phyloP scores from a whole-genome alignment of 2,329 filamentous ascomycete genomes.

The Paracoccidioides brasiliensis region DNA sequence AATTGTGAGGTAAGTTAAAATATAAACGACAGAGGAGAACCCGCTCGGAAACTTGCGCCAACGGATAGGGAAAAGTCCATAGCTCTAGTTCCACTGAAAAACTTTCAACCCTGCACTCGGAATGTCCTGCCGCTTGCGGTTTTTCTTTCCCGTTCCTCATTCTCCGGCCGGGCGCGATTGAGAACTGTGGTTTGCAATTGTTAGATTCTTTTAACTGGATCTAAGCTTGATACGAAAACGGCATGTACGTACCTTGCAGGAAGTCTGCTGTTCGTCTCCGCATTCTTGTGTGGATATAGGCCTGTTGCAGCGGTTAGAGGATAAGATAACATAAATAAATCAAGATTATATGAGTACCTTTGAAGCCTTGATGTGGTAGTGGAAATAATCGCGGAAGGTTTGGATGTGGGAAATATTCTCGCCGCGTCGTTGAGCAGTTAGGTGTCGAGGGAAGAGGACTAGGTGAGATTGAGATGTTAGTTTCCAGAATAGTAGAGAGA shows the following conservation, averaged over 20 bases:
- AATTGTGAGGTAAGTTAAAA: not conserved
- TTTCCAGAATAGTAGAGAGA: not conserved
- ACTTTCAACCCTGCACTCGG: slow-evolving; percentile 42
- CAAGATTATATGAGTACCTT: slow-evolving; percentile 44
- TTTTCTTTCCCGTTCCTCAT: slow-evolving; percentile 95
- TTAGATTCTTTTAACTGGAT: slow-evolving; percentile 22
- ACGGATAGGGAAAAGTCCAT: not conserved
- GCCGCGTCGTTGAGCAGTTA: slow-evolving; percentile 77
- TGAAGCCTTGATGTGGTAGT: slow-evolving; percentile 99
- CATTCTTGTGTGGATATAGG: slow-evolving; percentile 98
- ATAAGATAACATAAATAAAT: not conserved
- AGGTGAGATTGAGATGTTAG: slow-evolving; percentile 9
- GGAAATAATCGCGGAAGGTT: slow-evolving; percentile 99
- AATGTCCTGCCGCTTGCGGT: slow-evolving; percentile 94
- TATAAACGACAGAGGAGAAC: not conserved
- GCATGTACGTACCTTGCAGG: slow-evolving; percentile 58
- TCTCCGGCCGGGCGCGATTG: slow-evolving; percentile 85
- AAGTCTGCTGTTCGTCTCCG: slow-evolving; percentile 95
- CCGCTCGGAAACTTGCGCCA: not conserved
- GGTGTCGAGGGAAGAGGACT: slow-evolving; percentile 93
- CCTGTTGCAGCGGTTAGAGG: slow-evolving; percentile 33
- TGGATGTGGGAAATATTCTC: slow-evolving; percentile 99
- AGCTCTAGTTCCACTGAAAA: not conserved
- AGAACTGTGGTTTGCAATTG: slow-evolving; percentile 49
- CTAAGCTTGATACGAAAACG: not conserved